Evolutionary conservation across 1,284 basidiomycete genomes (phyloP).

Genomic region (Hymenochaete sp.): DNA sequence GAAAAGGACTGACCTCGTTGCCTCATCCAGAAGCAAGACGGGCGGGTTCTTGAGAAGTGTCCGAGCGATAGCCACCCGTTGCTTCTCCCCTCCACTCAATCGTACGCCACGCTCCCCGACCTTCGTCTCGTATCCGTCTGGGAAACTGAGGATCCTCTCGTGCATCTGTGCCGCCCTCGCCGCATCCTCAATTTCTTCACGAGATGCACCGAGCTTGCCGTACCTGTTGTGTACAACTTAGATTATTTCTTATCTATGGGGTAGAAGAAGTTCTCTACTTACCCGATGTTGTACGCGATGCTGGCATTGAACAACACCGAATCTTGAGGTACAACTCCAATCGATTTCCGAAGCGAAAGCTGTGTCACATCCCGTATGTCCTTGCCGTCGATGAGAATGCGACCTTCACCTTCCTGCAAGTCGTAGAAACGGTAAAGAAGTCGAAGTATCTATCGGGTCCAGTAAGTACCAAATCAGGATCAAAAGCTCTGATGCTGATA

Average conservation of each 20-base stretch:
- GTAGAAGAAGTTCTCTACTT: constrained; percentile 1
- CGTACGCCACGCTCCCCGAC: constrained; percentile 80
- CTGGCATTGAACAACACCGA: constrained; percentile 78
- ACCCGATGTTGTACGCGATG: constrained; percentile 72
- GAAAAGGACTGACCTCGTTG: constrained; percentile 46
- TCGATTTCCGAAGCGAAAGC: constrained; percentile 63
- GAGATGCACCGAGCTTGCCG: constrained; percentile 58
- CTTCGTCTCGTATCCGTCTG: constrained; percentile 72
- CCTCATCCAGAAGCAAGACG: constrained; percentile 76
- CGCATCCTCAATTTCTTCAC: constrained; percentile 64
- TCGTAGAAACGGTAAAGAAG: constrained; percentile 89
- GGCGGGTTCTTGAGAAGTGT: constrained; percentile 83
- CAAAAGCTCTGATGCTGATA: too few relatives aligned
- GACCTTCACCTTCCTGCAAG: constrained; percentile 60
- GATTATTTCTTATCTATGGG: constrained; percentile 4
- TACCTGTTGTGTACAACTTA: constrained; percentile 34
- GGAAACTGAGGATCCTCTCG: constrained; percentile 69
- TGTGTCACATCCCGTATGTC: constrained; percentile 84
- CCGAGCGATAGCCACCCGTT: constrained; percentile 79
- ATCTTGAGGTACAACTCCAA: constrained; percentile 81
- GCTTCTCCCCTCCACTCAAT: constrained; percentile 75
- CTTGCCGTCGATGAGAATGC: constrained; percentile 73
- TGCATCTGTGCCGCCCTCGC: constrained; percentile 77
- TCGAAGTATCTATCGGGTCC: too few relatives aligned
- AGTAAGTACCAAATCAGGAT: too few relatives aligned